Conservation (phyloP, 2,329 filamentous ascomycete species). For the Diaporthe destruens region DNA sequence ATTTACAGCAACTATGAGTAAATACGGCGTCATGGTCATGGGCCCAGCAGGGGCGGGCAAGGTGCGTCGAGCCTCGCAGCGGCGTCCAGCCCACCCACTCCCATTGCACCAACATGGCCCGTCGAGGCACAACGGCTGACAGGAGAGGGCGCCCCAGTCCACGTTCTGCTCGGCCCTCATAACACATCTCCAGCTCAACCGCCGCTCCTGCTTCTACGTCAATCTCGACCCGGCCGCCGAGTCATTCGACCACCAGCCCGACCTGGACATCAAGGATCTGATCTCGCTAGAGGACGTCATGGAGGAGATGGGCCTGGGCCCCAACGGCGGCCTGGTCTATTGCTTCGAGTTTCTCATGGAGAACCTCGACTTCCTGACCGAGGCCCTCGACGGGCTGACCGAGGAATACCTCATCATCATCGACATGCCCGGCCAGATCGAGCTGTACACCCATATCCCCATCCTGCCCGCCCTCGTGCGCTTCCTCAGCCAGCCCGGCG, state of each 20-base stretch:
- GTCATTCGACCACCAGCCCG: slow-evolving; percentile 89
- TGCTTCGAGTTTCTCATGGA: slow-evolving; percentile 97
- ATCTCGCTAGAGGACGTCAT: slow-evolving; percentile 96
- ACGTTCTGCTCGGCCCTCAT: slow-evolving; percentile 96
- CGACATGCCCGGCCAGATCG: slow-evolving; percentile 99
- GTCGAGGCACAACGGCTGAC: slow-evolving; percentile 16
- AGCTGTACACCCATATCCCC: slow-evolving; percentile 97
- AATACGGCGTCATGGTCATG: slow-evolving; percentile 95
- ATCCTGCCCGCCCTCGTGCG: slow-evolving; percentile 87
- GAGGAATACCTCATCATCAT: slow-evolving; percentile 98
- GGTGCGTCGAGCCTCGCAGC: slow-evolving; percentile 58
- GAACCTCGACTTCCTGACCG: slow-evolving; percentile 91
- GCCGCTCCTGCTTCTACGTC: slow-evolving; percentile 96
- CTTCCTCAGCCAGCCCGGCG: slow-evolving; percentile 82
- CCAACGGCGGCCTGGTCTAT: slow-evolving; percentile 94
- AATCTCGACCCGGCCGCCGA: slow-evolving; percentile 98
- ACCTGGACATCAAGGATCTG: slow-evolving; percentile 95
- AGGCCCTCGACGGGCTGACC: slow-evolving; percentile 84
- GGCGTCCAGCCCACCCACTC: slow-evolving; percentile 8
- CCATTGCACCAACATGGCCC: slow-evolving; percentile 10
- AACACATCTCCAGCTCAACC: slow-evolving; percentile 89
- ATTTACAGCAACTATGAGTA: slow-evolving; percentile 74
- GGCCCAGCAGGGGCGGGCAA: slow-evolving; percentile 96
- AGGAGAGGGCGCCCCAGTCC: slow-evolving; percentile 66
- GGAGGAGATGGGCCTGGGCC: slow-evolving; percentile 91